Evolutionary conservation across 345 rosid genomes (phyloP), one percentile per base, ranked within the genome.

Genomic region (Moricandia moricandioides): DNA sequence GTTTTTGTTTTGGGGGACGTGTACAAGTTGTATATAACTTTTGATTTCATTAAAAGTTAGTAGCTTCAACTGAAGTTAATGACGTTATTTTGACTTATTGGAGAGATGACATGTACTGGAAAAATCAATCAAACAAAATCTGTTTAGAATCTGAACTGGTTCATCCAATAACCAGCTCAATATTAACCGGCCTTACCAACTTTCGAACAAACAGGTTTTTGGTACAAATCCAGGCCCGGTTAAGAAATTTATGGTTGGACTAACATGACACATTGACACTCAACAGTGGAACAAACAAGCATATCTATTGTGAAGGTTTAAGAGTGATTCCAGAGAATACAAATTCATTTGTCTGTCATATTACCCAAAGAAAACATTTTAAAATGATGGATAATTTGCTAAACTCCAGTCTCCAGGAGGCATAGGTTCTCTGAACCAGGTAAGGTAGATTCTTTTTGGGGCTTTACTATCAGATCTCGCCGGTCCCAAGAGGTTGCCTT

Each of bases 401-500:
- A 45, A 49, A 45, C 16, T 45, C 51, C 17, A 13, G 51, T 13
- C 35, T 65, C 61, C 40, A 24, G 17, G 47, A 49, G 57, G 35
- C 18, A 16, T 18, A 65, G 0, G 54, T 47, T 65, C 62, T 33
- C 13, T 21, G 52, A 62, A 51, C 52, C 61, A 67, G 65, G 51
- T 29, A 66, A 58, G 6, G 63, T 58, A 29, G 51, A 10, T 70
- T 64, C 2, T 21, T 58, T 77, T 59, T 13, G n/a, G n/a, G n/a
- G 70, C 35, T 58, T 37, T 47, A 70, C 40, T 43, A 52, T 87
- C 85, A 91, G 64, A 94, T 90, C 83, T 94, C 79, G 30, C 97
- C 97, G 0, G 90, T 94, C 74, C 97, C 98, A 60, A 94, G 90
- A 29, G 96, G 86, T 85, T 94, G 97, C 78, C 97, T 90, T 63